Conservation (phyloP, 768 basidiomycete species). For the Neoboletus subvelutipes region DNA sequence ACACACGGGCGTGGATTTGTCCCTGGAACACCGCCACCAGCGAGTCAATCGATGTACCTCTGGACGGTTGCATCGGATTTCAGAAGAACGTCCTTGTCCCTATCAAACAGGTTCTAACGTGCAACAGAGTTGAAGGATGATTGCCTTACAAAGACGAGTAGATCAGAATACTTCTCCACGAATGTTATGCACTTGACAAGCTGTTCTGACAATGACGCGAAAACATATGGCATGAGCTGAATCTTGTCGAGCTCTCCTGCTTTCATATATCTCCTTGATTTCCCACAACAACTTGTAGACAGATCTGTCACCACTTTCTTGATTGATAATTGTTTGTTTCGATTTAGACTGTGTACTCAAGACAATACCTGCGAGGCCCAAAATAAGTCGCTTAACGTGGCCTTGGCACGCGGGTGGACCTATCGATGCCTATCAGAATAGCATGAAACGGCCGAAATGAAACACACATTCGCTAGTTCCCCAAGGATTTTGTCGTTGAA, state of each 20-base stretch:
- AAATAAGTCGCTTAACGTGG: no score
- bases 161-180: not conserved
- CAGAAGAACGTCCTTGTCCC: not conserved
- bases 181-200: not conserved
- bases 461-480: not conserved
- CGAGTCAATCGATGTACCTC: not conserved
- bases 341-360: no score
- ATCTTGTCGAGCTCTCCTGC: not conserved
- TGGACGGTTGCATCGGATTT: not conserved
- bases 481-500: not conserved
- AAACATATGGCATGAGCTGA: not conserved
- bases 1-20: not conserved
- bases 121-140: not conserved
- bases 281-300: not conserved
- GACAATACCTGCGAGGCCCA: not conserved
- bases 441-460: not conserved
- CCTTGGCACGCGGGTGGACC: not conserved
- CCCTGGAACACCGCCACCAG: not conserved
- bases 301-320: not conserved
- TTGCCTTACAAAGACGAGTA: not conserved
- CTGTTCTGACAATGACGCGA: not conserved
- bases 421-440: not conserved
- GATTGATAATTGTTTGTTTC: not conserved
- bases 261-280: not conserved
- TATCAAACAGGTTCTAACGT: not conserved